Conservation (phyloP, 805 yeast genomes). For the Wickerhamomyces chaumierensis region DNA sequence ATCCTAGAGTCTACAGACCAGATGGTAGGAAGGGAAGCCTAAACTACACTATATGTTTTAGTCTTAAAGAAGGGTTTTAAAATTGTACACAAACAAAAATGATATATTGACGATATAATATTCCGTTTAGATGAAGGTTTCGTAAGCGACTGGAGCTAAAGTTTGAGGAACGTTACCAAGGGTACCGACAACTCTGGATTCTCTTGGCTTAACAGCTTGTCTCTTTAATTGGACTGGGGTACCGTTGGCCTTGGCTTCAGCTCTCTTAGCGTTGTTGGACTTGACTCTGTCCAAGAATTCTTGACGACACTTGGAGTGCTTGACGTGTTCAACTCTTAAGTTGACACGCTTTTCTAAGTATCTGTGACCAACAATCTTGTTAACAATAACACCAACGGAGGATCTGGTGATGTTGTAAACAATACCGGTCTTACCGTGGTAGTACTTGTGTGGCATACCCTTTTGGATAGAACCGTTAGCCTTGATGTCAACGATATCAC, state of each 20-base stretch:
- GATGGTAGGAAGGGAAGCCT: no score
- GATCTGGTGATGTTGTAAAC: slow-evolving; percentile 98
- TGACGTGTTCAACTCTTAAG: slow-evolving; percentile 97
- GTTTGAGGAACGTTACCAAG: slow-evolving; percentile 85
- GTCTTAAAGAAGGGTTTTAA: slow-evolving; percentile 5
- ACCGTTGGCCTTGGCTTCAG: slow-evolving; percentile 93
- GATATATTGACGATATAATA: slow-evolving; percentile 9
- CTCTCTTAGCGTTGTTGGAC: slow-evolving; percentile 86
- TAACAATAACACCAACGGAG: slow-evolving; percentile 94
- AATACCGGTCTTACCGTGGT: slow-evolving; percentile 99
- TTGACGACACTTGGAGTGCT: slow-evolving; percentile 99
- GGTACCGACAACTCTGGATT: slow-evolving; percentile 73
- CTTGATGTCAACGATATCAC: slow-evolving; percentile 98
- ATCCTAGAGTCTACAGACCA: no score
- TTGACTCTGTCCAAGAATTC: slow-evolving; percentile 98
- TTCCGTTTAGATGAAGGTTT: slow-evolving; percentile 83
- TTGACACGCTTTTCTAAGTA: slow-evolving; percentile 98
- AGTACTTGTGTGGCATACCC: slow-evolving; percentile 99
- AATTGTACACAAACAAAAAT: slow-evolving; percentile 16
- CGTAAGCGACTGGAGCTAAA: slow-evolving; percentile 98
- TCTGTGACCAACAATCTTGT: slow-evolving; percentile 99
- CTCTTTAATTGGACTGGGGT: slow-evolving; percentile 88
- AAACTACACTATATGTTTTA: not conserved
- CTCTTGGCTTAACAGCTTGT: slow-evolving; percentile 98
- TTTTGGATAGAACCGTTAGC: slow-evolving; percentile 98